Evolutionary conservation across 2,329 filamentous ascomycete genomes (phyloP).

Genomic region (Fusarium sterilihyphosum): DNA sequence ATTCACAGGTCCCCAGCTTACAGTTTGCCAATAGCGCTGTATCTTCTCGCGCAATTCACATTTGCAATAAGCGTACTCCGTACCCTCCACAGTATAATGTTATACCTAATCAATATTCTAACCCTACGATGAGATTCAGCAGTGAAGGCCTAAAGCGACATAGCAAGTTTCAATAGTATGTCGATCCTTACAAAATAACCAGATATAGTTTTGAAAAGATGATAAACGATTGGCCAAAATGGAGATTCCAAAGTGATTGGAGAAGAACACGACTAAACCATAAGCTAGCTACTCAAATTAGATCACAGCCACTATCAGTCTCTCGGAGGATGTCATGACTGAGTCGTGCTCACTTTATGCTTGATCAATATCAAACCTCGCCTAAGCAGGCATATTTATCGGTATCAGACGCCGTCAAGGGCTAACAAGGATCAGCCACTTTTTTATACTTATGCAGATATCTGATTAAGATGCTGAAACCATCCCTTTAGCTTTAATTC

Average conservation of each 20-base stretch:
- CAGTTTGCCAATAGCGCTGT: not conserved
- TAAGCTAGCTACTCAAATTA: not conserved
- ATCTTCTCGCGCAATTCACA: not conserved
- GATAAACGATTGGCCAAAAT: not conserved
- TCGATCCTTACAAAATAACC: not conserved
- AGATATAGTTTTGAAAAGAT: not conserved
- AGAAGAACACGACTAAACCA: not conserved
- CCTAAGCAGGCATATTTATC: not conserved
- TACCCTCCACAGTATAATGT: not conserved
- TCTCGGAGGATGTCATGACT: not conserved
- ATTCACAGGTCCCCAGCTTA: not conserved
- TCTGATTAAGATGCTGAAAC: not conserved
- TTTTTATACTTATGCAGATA: not conserved
- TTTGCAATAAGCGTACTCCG: not conserved
- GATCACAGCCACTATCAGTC: not conserved
- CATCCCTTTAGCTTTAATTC: not conserved
- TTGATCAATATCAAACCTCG: conserved; percentile 4
- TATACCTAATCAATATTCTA: not conserved
- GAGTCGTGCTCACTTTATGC: not conserved
- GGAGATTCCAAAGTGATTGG: not conserved
- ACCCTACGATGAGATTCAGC: not conserved
- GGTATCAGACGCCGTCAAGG: not conserved
- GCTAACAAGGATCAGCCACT: not conserved
- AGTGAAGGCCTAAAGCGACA: not conserved
- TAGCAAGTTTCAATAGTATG: not conserved